Percentiles rank a stretch among this genome's conserved stretches.
phyloP scores from a whole-genome alignment of 768 basidiomycete genomes.

The Pulveroboletus sp. region DNA sequence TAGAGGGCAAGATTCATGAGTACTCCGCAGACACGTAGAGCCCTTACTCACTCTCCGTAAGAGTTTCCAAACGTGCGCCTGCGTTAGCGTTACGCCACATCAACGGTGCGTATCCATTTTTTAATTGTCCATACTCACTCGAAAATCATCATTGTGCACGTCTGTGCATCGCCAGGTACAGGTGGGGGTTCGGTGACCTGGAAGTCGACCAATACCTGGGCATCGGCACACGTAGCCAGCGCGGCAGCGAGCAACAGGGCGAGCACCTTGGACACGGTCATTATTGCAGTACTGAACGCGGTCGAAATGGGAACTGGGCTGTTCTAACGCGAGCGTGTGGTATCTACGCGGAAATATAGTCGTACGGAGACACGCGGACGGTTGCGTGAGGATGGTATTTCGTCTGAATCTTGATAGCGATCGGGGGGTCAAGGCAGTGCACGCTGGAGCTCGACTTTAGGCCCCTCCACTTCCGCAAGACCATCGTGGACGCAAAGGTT shows the following conservation, averaged over 20 bases:
- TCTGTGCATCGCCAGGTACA: conserved; percentile 53
- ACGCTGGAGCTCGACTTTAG: too few relatives aligned
- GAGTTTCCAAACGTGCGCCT: conserved; percentile 73
- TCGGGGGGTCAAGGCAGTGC: too few relatives aligned
- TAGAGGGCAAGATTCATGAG: background rate
- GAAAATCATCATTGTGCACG: conserved; percentile 62
- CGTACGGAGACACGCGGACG: too few relatives aligned
- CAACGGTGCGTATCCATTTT: background rate
- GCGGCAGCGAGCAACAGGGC: conserved; percentile 10
- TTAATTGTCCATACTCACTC: conserved; percentile 38
- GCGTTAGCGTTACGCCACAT: background rate
- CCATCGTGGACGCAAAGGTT: too few relatives aligned
- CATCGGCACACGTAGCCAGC: conserved; percentile 8
- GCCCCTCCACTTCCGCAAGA: too few relatives aligned
- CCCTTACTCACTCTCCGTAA: conserved; percentile 51
- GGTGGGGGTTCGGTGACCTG: conserved; percentile 72
- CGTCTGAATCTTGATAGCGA: too few relatives aligned
- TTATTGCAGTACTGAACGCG: conserved; percentile 20
- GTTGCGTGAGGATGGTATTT: too few relatives aligned
- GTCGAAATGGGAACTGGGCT: too few relatives aligned
- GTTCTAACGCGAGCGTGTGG: background rate
- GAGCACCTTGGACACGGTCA: conserved; percentile 9
- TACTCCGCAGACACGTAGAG: background rate
- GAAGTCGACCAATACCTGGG: conserved; percentile 48
- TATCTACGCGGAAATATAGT: background rate